phyloP scores from a whole-genome alignment of 768 basidiomycete genomes.

The Artomyces pyxidatus region DNA sequence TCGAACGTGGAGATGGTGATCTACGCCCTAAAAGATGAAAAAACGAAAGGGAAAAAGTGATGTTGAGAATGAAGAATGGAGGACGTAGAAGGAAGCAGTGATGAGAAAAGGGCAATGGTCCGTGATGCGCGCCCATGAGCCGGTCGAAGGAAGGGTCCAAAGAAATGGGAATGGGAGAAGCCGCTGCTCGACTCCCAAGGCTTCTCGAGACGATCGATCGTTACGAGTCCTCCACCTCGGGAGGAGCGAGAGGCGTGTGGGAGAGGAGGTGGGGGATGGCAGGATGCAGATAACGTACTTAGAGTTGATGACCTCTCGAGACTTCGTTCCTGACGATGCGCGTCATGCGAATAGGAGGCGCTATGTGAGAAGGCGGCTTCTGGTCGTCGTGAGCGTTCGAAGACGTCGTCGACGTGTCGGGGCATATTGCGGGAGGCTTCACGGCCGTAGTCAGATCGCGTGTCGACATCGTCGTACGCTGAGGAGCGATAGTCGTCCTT shows the following conservation, averaged over 20 bases:
- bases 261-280: slow-evolving; percentile 11
- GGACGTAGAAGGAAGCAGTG: slow-evolving; percentile 2
- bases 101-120: slow-evolving; percentile 16
- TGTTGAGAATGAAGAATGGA: slow-evolving; percentile 15
- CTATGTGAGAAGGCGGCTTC: slow-evolving; percentile 2
- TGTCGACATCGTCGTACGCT: slow-evolving; percentile 11
- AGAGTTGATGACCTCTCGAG: slow-evolving; percentile 16
- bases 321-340: slow-evolving; percentile 10
- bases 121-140: slow-evolving; percentile 14
- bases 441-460: slow-evolving; percentile 4
- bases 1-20: slow-evolving; percentile 11
- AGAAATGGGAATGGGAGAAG: neutral
- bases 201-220: slow-evolving; percentile 12
- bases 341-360: slow-evolving; percentile 4
- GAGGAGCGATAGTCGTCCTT: slow-evolving; percentile 7
- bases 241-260: slow-evolving; percentile 9
- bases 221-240: slow-evolving; percentile 14
- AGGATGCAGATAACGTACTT: slow-evolving; percentile 20
- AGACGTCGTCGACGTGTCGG: slow-evolving; percentile 4
- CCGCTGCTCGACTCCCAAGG: slow-evolving; percentile 16
- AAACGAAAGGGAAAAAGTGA: slow-evolving; percentile 9
- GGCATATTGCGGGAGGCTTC: slow-evolving; percentile 5
- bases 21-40: slow-evolving; percentile 19
- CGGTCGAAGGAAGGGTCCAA: slow-evolving; percentile 11
- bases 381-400: slow-evolving; percentile 8